Evolutionary conservation across 2,329 filamentous ascomycete species (phyloP).

Genomic region (Botryotinia globosa): DNA sequence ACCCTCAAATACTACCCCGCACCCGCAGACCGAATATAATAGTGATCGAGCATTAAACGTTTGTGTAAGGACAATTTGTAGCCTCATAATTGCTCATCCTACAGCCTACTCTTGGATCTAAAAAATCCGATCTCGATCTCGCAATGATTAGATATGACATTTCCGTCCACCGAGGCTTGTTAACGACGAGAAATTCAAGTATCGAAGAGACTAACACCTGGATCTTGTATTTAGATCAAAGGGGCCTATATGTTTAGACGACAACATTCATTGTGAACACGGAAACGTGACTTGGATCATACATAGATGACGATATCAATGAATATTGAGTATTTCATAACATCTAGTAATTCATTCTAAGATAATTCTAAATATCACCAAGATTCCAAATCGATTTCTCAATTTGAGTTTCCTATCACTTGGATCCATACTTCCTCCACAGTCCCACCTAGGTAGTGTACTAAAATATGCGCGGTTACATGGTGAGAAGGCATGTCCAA

Average conservation of each 20-base stretch:
- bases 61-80: background rate
- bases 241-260: background rate
- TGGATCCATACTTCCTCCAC: background rate
- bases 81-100: background rate
- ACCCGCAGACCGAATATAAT: too few relatives aligned
- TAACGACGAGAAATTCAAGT: background rate
- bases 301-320: background rate
- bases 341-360: background rate
- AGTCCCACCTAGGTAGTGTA: constrained; percentile 3
- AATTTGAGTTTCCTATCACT: background rate
- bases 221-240: background rate
- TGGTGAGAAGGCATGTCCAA: constrained; percentile 18
- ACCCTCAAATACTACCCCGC: background rate
- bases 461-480: constrained; percentile 16
- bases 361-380: background rate
- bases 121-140: background rate
- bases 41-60: background rate
- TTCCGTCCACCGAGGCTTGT: too few relatives aligned
- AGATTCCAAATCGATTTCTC: background rate
- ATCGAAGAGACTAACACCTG: background rate
- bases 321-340: background rate
- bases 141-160: background rate
- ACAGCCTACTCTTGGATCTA: background rate
- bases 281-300: background rate
- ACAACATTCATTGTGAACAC: background rate